Evolutionary conservation across 1,284 basidiomycete species (phyloP), one percentile per base, ranked within the genome.

Genomic region (Porogramme epimiltina): DNA sequence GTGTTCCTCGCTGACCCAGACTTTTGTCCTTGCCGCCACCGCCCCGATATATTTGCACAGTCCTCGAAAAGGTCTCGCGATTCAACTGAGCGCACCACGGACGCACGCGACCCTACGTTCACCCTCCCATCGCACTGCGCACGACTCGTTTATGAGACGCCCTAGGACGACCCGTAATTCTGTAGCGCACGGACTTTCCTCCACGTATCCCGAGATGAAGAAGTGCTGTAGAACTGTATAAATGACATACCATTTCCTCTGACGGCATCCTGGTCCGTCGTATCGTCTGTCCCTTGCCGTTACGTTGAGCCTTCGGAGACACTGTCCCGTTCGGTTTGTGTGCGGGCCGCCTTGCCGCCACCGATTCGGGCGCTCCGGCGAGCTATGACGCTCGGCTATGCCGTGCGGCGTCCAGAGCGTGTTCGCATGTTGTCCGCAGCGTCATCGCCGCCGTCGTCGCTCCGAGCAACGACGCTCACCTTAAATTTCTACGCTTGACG

Each of bases 311-410:
- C n/a, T n/a, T n/a, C n/a, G n/a, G n/a, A n/a, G n/a, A n/a, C n/a
- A n/a, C n/a, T n/a, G n/a, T n/a, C n/a, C n/a, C n/a, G n/a, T n/a
- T n/a, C n/a, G n/a, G n/a, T n/a, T n/a, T n/a, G n/a, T n/a, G n/a
- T n/a, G 13, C 34, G n/a, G 34, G 34, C 34, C 34, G 34, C n/a
- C n/a, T 5, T 37, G 34, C 34, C 34, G n/a, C 34, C 13, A 83
- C 71, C 56, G 79, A 82, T 62, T 76, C 75, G 49, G 83, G 69
- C 20, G 75, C 76, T 2, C 61, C 71, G 18, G 65, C 45, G 71
- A 72, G 38, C 74, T 38, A 45, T 72, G 68, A 50, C 80, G 50
- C n/a, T n/a, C n/a, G n/a, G n/a, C n/a, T n/a, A n/a, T n/a, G n/a
- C n/a, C n/a, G n/a, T n/a, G n/a, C n/a, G n/a, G n/a, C n/a, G n/a